These are phyloP conservation scores for Inonotus obliquus DNA, from an alignment of 1,284 basidiomycete species.

Conservation along the genomic window DNA sequence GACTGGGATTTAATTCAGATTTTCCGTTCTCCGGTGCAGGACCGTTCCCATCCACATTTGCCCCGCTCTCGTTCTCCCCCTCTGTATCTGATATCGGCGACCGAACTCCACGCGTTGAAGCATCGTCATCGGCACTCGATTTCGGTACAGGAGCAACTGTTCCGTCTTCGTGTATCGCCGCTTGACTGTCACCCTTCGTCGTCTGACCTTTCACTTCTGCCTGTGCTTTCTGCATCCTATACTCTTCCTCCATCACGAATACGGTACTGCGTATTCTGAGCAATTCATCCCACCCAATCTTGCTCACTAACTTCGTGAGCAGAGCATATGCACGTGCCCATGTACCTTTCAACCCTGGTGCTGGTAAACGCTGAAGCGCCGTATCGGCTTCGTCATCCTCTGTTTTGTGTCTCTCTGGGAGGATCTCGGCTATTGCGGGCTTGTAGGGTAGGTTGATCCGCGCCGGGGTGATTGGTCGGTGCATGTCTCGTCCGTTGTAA, in stretches of 20 bases:
- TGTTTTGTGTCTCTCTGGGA: constrained; percentile 65
- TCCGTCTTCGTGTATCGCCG: constrained; percentile 57
- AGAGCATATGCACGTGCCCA: constrained; percentile 94
- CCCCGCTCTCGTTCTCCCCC: constrained; percentile 20
- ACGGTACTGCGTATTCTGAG: constrained; percentile 90
- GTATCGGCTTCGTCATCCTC: constrained; percentile 93
- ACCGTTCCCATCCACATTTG: constrained; percentile 7
- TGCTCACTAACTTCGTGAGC: constrained; percentile 83
- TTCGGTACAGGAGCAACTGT: constrained; percentile 30
- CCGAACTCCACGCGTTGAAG: constrained; percentile 62
- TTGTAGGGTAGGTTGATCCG: constrained; percentile 87
- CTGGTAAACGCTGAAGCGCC: constrained; percentile 88
- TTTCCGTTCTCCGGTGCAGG: constrained; percentile 24
- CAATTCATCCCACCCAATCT: constrained; percentile 98
- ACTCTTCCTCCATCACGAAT: constrained; percentile 99
- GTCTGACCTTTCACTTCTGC: constrained; percentile 39
- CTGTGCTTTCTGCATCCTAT: constrained; percentile 83
- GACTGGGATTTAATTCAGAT: constrained; percentile 26
- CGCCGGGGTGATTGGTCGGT: constrained; percentile 80
- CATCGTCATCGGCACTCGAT: constrained; percentile 58
- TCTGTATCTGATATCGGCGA: constrained; percentile 32
- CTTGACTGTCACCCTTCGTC: background rate
- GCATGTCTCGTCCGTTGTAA: constrained; percentile 94
- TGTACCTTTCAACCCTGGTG: constrained; percentile 90
- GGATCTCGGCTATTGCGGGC: constrained; percentile 77